Evolutionary conservation across 768 basidiomycete genomes (phyloP), one percentile per base, ranked within the genome.

Genomic region (Lentinus tigrinus): DNA sequence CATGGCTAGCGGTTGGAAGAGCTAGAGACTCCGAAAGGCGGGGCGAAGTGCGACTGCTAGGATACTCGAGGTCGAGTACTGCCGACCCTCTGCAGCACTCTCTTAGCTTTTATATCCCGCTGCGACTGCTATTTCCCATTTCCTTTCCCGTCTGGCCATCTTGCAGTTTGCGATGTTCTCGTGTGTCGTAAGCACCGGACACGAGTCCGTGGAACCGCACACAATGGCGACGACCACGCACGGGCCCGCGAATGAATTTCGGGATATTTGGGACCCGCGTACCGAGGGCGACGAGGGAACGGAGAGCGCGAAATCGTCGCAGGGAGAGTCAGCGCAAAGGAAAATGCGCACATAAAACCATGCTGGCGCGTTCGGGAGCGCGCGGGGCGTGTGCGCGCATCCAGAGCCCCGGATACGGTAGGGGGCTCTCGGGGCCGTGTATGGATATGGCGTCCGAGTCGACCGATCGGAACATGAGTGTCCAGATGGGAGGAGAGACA

Each of bases 21-120:
- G 10, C 4, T 17, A 27, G 8, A 27, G 19, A 34, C 10, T 31
- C 13, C 26, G 47, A n/a, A 26, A 11, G 44, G 47, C 26, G 13
- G 47, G 2, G 28, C 47, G 36, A 50, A 34, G 49, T 9, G 49
- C 34, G 34, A 50, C 49, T 37, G 36, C 34, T 36, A 38, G 34
- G 49, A 50, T 37, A 50, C 49, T 37, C 49, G 6, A 21, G 23
- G 36, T 37, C 34, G 49, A 50, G 49, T 50, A 50, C 49, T 50
- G 49, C n/a, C n/a, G n/a, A 38, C 0, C 34, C 49, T 3, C 34
- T 19, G n/a, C 34, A 17, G n/a, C 28, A 13, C 36, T 14, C 19
- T 5, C 43, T 26, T 19, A 36, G 17, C 49, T 38, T 50, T 50
- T 50, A 50, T 50, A 50, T 34, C 49, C 38, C 19, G 28, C 10